Conservation (phyloP, 2,329 filamentous ascomycete genomes). For the Scorias spongiosa region DNA sequence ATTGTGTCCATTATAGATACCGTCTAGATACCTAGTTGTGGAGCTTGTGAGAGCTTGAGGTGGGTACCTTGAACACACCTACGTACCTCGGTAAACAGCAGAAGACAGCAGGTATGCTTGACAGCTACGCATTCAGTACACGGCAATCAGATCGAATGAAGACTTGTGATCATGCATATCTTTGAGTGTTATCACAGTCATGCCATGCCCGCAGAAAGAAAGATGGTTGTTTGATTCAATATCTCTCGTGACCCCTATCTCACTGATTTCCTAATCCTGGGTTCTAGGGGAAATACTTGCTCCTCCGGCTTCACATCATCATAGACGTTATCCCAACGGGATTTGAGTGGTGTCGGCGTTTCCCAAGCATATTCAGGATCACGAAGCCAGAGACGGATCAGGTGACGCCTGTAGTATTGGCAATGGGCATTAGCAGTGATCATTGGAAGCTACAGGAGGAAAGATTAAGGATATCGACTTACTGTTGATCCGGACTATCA, state of each 20-base stretch:
- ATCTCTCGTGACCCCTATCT: neutral
- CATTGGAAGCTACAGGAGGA: neutral
- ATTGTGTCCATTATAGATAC: no score
- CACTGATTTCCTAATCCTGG: conserved; percentile 25
- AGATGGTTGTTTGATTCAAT: no score
- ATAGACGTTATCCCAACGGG: conserved; percentile 40
- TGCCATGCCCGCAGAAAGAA: no score
- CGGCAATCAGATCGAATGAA: no score
- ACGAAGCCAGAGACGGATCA: conserved; percentile 33
- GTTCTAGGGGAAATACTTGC: conserved; percentile 42
- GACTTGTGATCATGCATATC: no score
- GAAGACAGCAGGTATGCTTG: no score
- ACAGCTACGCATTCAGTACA: no score
- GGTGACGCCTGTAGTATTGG: conserved; percentile 24
- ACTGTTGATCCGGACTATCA: conserved; percentile 25
- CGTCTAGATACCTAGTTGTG: no score
- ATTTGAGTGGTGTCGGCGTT: conserved; percentile 24
- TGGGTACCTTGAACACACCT: no score
- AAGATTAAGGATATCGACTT: conserved; percentile 6
- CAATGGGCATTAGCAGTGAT: neutral
- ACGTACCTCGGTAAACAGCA: no score
- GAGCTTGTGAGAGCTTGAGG: no score
- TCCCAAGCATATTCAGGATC: conserved; percentile 33
- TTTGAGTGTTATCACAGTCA: no score
- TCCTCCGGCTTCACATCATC: conserved; percentile 35